phyloP scores from a whole-genome alignment of 148 eudicot genomes.

The Fagopyrum tataricum region DNA sequence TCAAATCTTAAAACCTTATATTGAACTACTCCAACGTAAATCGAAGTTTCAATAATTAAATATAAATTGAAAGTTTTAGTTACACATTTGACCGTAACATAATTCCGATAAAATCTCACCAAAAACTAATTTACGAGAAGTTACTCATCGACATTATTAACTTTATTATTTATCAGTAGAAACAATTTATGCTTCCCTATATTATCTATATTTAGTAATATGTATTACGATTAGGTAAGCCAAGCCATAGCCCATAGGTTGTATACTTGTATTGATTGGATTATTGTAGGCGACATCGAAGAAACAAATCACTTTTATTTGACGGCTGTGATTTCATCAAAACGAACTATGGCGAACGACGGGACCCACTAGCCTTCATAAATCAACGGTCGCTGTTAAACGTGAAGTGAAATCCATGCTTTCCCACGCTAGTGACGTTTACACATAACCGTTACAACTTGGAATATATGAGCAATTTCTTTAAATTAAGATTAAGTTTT shows the following conservation, averaged over 20 bases:
- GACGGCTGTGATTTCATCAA: constrained; percentile 2
- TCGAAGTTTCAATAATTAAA: no score
- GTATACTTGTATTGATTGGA: not conserved
- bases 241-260: not conserved
- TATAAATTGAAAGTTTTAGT: no score
- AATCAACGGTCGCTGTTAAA: not conserved
- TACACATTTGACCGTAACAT: no score
- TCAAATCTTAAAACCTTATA: no score
- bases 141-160: no score
- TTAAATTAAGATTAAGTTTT: no score
- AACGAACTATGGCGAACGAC: not conserved
- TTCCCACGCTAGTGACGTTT: not conserved
- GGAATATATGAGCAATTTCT: no score
- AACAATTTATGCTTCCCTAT: no score
- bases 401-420: constrained; percentile 1
- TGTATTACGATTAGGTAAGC: not conserved
- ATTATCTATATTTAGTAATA: not conserved
- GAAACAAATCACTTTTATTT: not conserved
- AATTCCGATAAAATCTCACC: no score
- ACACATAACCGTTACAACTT: not conserved
- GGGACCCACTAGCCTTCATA: not conserved
- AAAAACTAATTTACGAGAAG: no score
- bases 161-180: no score
- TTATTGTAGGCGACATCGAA: not conserved
- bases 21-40: no score